Base-by-base conservation (phyloP, 352 stramenopile genomes). In the Globisporangium okanoganense region DNA sequence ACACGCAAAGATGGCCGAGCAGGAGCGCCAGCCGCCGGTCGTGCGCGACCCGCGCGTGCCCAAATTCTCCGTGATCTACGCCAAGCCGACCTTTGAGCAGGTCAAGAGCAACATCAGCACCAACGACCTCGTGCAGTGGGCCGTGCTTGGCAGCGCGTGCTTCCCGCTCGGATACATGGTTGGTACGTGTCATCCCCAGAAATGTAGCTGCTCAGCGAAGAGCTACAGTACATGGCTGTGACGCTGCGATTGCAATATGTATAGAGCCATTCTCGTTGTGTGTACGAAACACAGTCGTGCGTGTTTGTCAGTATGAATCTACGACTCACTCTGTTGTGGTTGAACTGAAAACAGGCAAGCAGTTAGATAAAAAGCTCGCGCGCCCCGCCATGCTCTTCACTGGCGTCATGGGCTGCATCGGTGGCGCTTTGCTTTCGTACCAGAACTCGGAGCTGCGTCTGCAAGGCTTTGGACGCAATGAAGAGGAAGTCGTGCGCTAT, bases 391-490 rank as follows among this genome's bases (percentile, higher is more conserved):
- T 91, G 78, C 79, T 68, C 65, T 89, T 93, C 68, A 91, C 79
- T 8, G 85, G 85, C 35, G 67, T 93, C 29, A 62, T 93, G 35
- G 82, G 80, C 58, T 80, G 75, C 44, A 36, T 90, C 38, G 78
- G 77, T 43, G 73, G 82, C 41, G 64, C 69, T 45, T 63, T 91
- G 73, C 58, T 87, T 59, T 80, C 82, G 43, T 93, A 87, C 56
- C 80, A 95, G 67, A 93, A 95, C 75, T 85, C 83, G 47, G 73
- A 82, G 47, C 67, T 91, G 58, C 83, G 85, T 49, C 72, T 95
- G 54, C 78, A 89, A 57, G 85, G 85, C 51, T 93, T 82, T 57
- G 84, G 79, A 12, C 78, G 73, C 57, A 93, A 93, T 57, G 76
- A 90, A 61, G 71, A 72, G 10, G 84, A 93, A 57, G 73, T 93